A percentile compares a stretch with the other conserved stretches of the same genome.
These are phyloP conservation scores for Silene noctiflora DNA, from an alignment of 179 eudicot genomes.

Conservation along the genomic window DNA sequence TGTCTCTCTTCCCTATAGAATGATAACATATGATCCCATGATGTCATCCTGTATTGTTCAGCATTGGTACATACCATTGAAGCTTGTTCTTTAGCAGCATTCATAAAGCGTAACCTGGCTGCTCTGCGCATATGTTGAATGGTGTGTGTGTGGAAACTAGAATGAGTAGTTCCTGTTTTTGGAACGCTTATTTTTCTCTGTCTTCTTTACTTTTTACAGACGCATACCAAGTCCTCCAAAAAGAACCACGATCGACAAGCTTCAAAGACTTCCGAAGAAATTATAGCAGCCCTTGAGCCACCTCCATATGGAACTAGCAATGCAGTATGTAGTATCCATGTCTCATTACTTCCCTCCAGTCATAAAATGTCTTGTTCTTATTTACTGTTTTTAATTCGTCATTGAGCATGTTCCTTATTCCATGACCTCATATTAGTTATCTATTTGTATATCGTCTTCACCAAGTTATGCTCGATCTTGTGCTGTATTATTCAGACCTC, in stretches of 20 bases:
- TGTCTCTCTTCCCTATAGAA: too few species aligned
- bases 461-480: background rate
- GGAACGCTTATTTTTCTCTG: background rate
- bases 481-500: background rate
- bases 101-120: background rate
- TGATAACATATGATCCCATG: too few species aligned
- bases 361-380: background rate
- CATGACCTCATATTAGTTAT: background rate
- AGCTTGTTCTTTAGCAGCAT: background rate
- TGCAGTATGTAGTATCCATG: slow-evolving; percentile 51
- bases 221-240: slow-evolving; percentile 63
- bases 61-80: background rate
- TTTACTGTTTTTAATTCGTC: background rate
- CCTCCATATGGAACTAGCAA: slow-evolving; percentile 75
- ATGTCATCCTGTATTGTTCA: too few species aligned
- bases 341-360: background rate
- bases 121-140: background rate
- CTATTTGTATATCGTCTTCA: background rate
- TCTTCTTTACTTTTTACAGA: slow-evolving; percentile 45
- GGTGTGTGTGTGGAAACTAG: background rate
- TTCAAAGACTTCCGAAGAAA: slow-evolving; percentile 33
- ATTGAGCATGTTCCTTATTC: background rate
- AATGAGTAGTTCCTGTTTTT: background rate
- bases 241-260: slow-evolving; percentile 40
- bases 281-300: slow-evolving; percentile 55